Percentiles rank a stretch among this genome's conserved stretches.
Evolutionary conservation across 78 protist species (phyloP).

Genomic region (Corallochytrium limacisporum): DNA sequence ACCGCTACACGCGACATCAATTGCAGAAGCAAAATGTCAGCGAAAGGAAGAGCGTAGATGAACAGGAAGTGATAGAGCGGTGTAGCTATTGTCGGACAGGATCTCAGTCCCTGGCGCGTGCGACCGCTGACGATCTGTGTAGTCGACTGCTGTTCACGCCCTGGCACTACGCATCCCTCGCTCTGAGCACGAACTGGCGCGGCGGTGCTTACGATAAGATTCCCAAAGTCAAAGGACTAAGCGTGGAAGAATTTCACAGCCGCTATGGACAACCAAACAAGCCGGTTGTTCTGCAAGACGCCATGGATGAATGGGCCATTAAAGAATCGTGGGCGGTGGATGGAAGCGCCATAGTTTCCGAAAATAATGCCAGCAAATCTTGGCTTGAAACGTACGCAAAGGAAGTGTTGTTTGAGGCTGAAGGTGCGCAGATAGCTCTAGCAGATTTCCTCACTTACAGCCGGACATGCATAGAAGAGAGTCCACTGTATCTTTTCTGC

Average conservation of each 20-base stretch:
- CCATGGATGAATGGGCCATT: conserved; percentile 1
- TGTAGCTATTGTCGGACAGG: too few relatives aligned
- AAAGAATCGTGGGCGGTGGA: neutral
- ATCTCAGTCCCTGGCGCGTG: neutral
- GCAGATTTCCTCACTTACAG: neutral
- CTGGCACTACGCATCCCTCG: conserved; percentile 11
- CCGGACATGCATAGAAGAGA: neutral
- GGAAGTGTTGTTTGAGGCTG: neutral
- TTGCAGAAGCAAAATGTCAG: neutral
- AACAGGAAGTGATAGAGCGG: too few relatives aligned
- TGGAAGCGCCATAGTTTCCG: neutral
- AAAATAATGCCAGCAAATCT: neutral
- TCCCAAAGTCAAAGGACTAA: neutral
- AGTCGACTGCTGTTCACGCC: conserved; percentile 14
- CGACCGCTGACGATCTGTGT: neutral
- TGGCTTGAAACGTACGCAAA: neutral
- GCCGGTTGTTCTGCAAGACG: conserved; percentile 18
- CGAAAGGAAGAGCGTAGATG: neutral
- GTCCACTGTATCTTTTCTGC: conserved; percentile 17
- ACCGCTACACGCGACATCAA: neutral
- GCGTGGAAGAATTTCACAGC: conserved; percentile 2
- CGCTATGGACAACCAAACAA: conserved; percentile 1
- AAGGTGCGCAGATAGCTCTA: neutral
- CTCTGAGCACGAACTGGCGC: neutral
- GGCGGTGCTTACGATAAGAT: neutral